Conservation (phyloP, 2,329 filamentous ascomycete species). For the Penicillium carneum region DNA sequence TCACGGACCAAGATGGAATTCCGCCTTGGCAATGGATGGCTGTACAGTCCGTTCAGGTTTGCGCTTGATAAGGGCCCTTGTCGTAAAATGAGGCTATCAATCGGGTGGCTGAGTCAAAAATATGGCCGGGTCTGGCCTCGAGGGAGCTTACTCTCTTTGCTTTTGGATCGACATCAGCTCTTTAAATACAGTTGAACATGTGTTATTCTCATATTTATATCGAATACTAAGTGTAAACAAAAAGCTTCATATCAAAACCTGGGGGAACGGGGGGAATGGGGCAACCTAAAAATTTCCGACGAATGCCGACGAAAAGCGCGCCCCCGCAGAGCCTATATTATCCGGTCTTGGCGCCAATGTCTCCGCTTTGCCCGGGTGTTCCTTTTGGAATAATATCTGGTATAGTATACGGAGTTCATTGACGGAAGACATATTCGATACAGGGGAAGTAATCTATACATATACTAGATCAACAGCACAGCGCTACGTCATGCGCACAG, state of each 20-base stretch:
- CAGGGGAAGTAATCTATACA: neutral
- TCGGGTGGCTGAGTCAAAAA: conserved; percentile 4
- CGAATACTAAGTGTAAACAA: neutral
- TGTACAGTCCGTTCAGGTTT: neutral
- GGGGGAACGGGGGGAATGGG: neutral
- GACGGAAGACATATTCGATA: neutral
- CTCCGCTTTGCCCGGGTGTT: conserved; percentile 15
- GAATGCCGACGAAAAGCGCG: conserved; percentile 4
- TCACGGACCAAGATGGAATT: neutral
- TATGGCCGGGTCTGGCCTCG: neutral
- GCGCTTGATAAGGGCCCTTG: conserved; percentile 1
- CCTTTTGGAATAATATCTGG: conserved; percentile 1
- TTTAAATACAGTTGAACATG: neutral
- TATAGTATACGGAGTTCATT: neutral
- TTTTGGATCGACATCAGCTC: neutral
- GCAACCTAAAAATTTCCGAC: conserved; percentile 3
- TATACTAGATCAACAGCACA: neutral
- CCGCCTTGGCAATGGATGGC: conserved; percentile 8
- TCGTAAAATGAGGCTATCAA: neutral
- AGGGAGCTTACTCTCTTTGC: neutral
- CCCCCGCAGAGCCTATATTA: conserved; percentile 8
- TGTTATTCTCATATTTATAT: no score
- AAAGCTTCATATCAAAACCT: neutral
- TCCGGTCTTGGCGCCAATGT: conserved; percentile 13
- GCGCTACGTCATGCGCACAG: neutral